phyloP scores from a whole-genome alignment of 78 protist species.

The Paulinella micropora region DNA sequence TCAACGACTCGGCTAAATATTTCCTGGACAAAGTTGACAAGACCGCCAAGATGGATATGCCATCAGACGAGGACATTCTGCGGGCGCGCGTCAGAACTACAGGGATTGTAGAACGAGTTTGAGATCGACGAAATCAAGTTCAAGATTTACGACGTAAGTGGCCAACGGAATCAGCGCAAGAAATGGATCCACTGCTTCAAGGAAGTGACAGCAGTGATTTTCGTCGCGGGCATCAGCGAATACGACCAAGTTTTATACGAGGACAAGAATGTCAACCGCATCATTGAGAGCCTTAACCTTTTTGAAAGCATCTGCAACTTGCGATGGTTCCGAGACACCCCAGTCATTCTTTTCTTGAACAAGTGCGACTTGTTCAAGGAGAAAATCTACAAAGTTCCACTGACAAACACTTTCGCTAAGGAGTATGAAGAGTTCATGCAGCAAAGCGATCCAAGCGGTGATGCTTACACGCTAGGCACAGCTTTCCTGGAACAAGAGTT shows the following conservation, averaged over 20 bases:
- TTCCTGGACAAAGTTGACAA: slow-evolving; percentile 45
- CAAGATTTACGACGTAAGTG: slow-evolving; percentile 75
- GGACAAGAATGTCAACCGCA: slow-evolving; percentile 29
- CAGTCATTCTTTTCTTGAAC: slow-evolving; percentile 79
- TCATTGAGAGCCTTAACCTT: slow-evolving; percentile 71
- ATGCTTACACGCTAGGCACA: too few relatives aligned
- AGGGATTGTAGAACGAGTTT: slow-evolving; percentile 41
- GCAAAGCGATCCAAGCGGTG: too few relatives aligned
- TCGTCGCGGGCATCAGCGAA: slow-evolving; percentile 21
- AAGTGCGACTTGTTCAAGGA: slow-evolving; percentile 33
- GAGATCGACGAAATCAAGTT: neutral
- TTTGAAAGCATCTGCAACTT: slow-evolving; percentile 77
- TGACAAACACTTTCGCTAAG: too few relatives aligned
- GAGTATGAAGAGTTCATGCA: too few relatives aligned
- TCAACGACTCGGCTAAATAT: slow-evolving; percentile 8
- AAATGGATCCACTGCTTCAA: slow-evolving; percentile 91
- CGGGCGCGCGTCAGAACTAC: slow-evolving; percentile 72
- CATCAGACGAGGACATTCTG: too few relatives aligned
- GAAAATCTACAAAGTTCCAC: neutral
- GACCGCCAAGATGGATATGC: too few relatives aligned
- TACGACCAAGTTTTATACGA: slow-evolving; percentile 4
- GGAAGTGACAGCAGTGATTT: slow-evolving; percentile 80
- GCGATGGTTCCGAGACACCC: slow-evolving; percentile 67
- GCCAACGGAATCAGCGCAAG: slow-evolving; percentile 71
- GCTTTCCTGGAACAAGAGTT: too few relatives aligned